phyloP scores from a whole-genome alignment of 495 filamentous ascomycete species.

The Elaphomyces granulatus region DNA sequence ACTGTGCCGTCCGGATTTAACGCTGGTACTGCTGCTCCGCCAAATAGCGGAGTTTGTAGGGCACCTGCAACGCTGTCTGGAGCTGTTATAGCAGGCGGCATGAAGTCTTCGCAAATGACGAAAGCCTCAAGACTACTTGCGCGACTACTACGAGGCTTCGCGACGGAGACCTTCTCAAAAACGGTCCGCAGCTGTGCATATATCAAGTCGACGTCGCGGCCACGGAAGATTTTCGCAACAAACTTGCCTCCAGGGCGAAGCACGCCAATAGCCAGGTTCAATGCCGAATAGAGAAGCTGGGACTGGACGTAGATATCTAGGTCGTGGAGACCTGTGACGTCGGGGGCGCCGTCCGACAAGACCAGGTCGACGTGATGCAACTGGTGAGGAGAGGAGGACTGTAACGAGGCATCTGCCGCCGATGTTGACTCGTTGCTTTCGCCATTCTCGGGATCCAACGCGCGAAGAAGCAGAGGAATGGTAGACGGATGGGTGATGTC shows the following conservation, averaged over 20 bases:
- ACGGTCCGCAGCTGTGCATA: slow-evolving; percentile 86
- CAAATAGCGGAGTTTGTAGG: slow-evolving; percentile 33
- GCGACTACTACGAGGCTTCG: slow-evolving; percentile 82
- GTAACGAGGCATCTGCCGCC: slow-evolving; percentile 20
- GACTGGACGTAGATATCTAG: slow-evolving; percentile 96
- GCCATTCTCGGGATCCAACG: slow-evolving; percentile 64
- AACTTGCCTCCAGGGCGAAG: slow-evolving; percentile 88
- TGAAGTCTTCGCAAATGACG: slow-evolving; percentile 84
- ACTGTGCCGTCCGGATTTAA: slow-evolving; percentile 44
- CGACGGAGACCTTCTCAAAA: slow-evolving; percentile 74
- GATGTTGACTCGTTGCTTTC: slow-evolving; percentile 15
- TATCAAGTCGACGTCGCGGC: slow-evolving; percentile 79
- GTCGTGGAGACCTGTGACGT: slow-evolving; percentile 93
- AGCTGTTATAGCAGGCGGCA: slow-evolving; percentile 30
- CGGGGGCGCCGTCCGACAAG: slow-evolving; percentile 86
- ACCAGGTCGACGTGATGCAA: slow-evolving; percentile 80
- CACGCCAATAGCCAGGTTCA: slow-evolving; percentile 84
- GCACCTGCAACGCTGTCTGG: slow-evolving; percentile 21
- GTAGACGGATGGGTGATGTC: slow-evolving; percentile 97
- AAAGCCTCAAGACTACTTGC: slow-evolving; percentile 95
- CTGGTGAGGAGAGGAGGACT: slow-evolving; percentile 28
- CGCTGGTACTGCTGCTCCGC: slow-evolving; percentile 22
- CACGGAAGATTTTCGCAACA: slow-evolving; percentile 94
- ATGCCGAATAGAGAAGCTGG: slow-evolving; percentile 81
- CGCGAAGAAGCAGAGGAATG: slow-evolving; percentile 70